Evolutionary conservation across 2,329 filamentous ascomycete genomes (phyloP).

Genomic region (Fusarium sp.): DNA sequence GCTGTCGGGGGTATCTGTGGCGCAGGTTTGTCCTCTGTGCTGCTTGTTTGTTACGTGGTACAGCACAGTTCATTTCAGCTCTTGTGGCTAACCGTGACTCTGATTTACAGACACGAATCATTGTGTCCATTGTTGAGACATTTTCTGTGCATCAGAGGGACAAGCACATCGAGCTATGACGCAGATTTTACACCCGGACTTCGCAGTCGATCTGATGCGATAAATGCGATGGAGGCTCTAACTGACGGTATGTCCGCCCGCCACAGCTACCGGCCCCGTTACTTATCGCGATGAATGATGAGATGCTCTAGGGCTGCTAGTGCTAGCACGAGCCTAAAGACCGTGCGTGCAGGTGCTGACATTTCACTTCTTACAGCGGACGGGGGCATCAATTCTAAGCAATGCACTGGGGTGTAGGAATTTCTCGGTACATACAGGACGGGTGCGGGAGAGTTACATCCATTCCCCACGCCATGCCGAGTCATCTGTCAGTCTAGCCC

Average conservation of each 20-base stretch:
- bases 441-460: conserved; percentile 15
- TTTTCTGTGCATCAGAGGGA: background rate
- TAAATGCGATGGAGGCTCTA: conserved; percentile 16
- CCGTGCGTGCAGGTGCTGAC: conserved; percentile 2
- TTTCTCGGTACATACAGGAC: conserved; percentile 13
- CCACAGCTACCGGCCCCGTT: conserved; percentile 27
- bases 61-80: background rate
- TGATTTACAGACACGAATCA: background rate
- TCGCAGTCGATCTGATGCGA: background rate
- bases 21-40: background rate
- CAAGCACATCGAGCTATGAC: conserved; percentile 16
- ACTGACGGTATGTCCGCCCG: conserved; percentile 13
- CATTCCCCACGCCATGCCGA: conserved; percentile 27
- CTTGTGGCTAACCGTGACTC: conserved; percentile 12
- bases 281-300: conserved; percentile 17
- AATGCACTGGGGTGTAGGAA: background rate
- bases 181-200: background rate
- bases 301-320: conserved; percentile 34
- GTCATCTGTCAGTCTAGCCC: conserved; percentile 30
- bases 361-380: background rate
- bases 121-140: background rate
- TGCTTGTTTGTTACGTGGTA: background rate
- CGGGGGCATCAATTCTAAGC: background rate
- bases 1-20: conserved; percentile 19
- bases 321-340: conserved; percentile 29